These are phyloP conservation scores for Geranomyces michiganensis DNA, from an alignment of 192 early-diverging fungal species.

Conservation along the genomic window DNA sequence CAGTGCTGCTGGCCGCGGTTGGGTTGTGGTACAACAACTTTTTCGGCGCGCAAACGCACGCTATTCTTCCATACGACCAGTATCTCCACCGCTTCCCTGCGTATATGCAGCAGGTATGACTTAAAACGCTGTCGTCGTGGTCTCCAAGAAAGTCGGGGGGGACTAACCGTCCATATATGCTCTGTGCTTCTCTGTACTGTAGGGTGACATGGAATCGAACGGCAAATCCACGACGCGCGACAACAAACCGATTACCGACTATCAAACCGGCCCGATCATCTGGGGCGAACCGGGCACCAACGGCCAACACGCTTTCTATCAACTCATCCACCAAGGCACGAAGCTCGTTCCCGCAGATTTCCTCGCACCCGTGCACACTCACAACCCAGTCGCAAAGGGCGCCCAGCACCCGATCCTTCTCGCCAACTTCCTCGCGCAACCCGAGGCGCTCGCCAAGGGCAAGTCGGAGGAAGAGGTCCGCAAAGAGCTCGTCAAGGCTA, in stretches of 20 bases:
- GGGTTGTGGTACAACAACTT: conserved; percentile 99
- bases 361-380: conserved; percentile 89
- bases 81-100: conserved; percentile 97
- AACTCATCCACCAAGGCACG: conserved; percentile 98
- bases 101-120: conserved; percentile 90
- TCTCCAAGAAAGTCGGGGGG: no score
- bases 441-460: conserved; percentile 96
- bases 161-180: no score
- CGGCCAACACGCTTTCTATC: conserved; percentile 99
- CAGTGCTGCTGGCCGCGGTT: conserved; percentile 83
- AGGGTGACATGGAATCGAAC: conserved; percentile 99
- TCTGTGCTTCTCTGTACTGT: background rate
- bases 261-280: conserved; percentile 89
- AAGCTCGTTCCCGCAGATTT: conserved; percentile 97
- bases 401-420: conserved; percentile 94
- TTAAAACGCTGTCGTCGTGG: no score
- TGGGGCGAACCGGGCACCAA: conserved; percentile 99
- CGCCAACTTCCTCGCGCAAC: conserved; percentile 99
- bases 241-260: conserved; percentile 72
- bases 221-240: conserved; percentile 91
- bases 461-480: conserved; percentile 80
- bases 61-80: conserved; percentile 98
- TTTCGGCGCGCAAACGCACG: conserved; percentile 89
- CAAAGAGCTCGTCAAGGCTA: conserved; percentile 77
- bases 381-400: conserved; percentile 86